Percentiles rank a stretch among this genome's conserved stretches.
phyloP scores from a whole-genome alignment of 306 rosid genomes.

The Macrotyloma uniflorum region DNA sequence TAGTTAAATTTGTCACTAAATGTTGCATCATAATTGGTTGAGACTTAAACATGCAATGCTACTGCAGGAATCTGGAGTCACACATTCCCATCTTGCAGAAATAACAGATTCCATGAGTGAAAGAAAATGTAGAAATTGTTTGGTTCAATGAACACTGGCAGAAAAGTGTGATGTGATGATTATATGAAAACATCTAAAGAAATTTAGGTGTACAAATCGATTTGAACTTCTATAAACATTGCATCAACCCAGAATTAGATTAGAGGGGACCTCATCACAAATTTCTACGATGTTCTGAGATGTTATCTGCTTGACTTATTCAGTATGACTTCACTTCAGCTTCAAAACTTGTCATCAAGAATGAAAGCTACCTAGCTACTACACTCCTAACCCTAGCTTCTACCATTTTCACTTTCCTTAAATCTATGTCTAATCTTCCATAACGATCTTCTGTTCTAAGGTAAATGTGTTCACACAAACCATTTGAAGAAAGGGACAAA shows the following conservation, averaged over 20 bases:
- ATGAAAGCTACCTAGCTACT: background rate
- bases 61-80: background rate
- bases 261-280: background rate
- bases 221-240: slow-evolving; percentile 34
- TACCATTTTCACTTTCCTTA: background rate
- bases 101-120: background rate
- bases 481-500: too few species aligned
- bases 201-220: background rate
- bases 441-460: background rate
- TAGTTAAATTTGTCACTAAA: background rate
- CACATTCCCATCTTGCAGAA: background rate
- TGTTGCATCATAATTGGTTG: background rate
- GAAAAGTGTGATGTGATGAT: slow-evolving; percentile 31
- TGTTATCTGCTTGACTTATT: slow-evolving; percentile 2
- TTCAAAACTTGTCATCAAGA: background rate
- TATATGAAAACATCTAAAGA: background rate
- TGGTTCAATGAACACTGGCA: slow-evolving; percentile 33
- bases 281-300: background rate
- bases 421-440: background rate
- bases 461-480: background rate
- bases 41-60: background rate
- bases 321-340: slow-evolving; percentile 1
- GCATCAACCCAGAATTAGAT: slow-evolving; percentile 1
- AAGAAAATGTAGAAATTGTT: background rate
- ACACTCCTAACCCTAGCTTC: background rate